Base-by-base conservation (phyloP, 2,329 filamentous ascomycete genomes). In the Myrmaecium sp. region DNA sequence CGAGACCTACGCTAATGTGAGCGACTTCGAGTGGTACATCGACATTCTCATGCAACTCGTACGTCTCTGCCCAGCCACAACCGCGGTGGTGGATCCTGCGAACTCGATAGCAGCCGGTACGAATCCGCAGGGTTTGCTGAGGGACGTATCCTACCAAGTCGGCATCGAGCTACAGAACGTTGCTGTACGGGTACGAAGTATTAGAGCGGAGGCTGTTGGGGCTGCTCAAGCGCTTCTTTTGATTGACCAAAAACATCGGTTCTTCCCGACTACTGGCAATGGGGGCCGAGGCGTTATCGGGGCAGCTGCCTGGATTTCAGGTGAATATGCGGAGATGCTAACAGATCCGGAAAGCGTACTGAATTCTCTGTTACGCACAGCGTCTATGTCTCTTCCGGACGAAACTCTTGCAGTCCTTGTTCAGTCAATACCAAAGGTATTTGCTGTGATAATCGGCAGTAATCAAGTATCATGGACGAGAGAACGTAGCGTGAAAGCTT, bases 21-120 rank as follows among this genome's bases (percentile, higher is more conserved):
- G 66, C 27, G 86, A 98, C 46, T 98, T 98, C 48, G 86, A 94
- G 38, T 98, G 89, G 89, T 95, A 95, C 49, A 77, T 95, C 37
- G 80, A 89, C 37, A 70, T 93, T 15, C 58, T 98, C 16, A 76
- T 81, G 4, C 82, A 93, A 45, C 65, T 98, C 9, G 71, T 94
- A 21, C 72, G 75, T 23, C 56, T 44, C 64, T 80, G 54, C 60
- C 74, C 59, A 5, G 12, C 77, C 58, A 47, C 52, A 1, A 7
- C 17, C 12, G 31, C 27, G 12, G 39, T 45, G 14, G 40, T 42
- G 12, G 47, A 37, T 25, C 26, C 34, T 27, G 39, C 39, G 14
- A 39, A 38, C 21, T 31, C 22, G 14, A n/a, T n/a, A n/a, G n/a
- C n/a, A n/a, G n/a, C n/a, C n/a, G 21, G 30, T 9, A 27, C 23